Evolutionary conservation across 352 stramenopile genomes (phyloP).

Genomic region (Vaucheria bursata): DNA sequence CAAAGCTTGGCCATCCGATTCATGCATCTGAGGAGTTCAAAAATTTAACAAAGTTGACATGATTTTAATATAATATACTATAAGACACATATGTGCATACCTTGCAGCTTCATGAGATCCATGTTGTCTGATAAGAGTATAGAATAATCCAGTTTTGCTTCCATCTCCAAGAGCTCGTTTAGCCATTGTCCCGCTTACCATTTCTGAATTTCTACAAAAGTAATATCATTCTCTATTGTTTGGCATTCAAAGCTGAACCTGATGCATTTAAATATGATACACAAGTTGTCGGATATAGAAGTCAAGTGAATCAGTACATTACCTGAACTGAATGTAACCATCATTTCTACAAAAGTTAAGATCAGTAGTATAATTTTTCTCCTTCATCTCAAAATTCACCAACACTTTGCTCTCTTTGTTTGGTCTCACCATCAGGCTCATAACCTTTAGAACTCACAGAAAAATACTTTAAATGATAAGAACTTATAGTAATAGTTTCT

Average conservation of each 20-base stretch:
- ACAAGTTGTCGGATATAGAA: background rate
- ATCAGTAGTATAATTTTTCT: conserved; percentile 85
- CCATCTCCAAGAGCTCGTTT: conserved; percentile 96
- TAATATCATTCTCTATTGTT: background rate
- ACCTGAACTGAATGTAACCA: conserved; percentile 68
- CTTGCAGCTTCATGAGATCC: conserved; percentile 75
- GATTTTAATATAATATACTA: no score
- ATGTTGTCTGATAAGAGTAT: conserved; percentile 93
- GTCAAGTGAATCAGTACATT: background rate
- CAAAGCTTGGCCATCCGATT: conserved; percentile 95
- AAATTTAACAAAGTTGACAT: background rate
- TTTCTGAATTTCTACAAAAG: conserved; percentile 92
- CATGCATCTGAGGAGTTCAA: conserved; percentile 66
- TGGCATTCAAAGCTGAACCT: background rate
- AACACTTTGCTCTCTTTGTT: conserved; percentile 68
- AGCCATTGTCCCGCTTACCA: conserved; percentile 93
- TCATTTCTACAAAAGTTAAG: conserved; percentile 96
- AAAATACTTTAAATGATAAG: background rate
- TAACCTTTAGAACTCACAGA: conserved; percentile 30
- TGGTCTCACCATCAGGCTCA: conserved; percentile 70
- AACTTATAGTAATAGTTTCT: background rate
- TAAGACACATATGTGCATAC: conserved; percentile 1
- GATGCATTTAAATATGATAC: background rate
- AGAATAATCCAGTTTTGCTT: conserved; percentile 95
- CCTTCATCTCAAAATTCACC: conserved; percentile 74